These are phyloP conservation scores for Scutellaria minor DNA, from an alignment of 257 asterid genomes.

Conservation along the genomic window DNA sequence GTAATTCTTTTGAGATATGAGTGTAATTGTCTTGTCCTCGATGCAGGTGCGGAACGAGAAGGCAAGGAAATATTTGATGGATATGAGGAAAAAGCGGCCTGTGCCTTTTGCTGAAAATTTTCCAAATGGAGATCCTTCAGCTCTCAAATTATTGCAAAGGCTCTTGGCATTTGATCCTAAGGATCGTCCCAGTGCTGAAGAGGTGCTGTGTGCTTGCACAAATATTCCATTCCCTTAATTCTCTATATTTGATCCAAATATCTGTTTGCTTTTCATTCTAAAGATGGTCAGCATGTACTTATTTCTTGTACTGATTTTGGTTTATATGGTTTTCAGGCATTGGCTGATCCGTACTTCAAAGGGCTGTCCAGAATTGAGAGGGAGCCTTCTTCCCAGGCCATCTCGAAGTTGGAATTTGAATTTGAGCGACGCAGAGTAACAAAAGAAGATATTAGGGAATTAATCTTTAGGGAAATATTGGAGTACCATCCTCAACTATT, in stretches of 20 bases:
- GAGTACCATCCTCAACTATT: slow-evolving; percentile 85
- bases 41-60: slow-evolving; percentile 90
- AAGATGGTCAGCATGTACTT: slow-evolving; percentile 5
- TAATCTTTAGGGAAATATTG: slow-evolving; percentile 78
- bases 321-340: slow-evolving; percentile 58
- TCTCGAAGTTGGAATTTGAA: slow-evolving; percentile 89
- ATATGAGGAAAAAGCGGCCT: slow-evolving; percentile 71
- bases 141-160: slow-evolving; percentile 69
- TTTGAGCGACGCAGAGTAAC: slow-evolving; percentile 82
- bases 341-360: slow-evolving; percentile 91
- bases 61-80: slow-evolving; percentile 84
- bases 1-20: slow-evolving; percentile 3
- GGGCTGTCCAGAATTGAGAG: slow-evolving; percentile 86
- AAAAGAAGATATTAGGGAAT: slow-evolving; percentile 81
- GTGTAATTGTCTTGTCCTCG: slow-evolving; percentile 31
- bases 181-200: slow-evolving; percentile 90
- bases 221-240: not conserved
- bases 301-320: slow-evolving; percentile 34
- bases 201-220: slow-evolving; percentile 50
- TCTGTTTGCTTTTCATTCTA: slow-evolving; percentile 11
- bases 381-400: slow-evolving; percentile 86
- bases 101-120: slow-evolving; percentile 71
- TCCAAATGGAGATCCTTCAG: slow-evolving; percentile 68
- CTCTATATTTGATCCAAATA: not conserved
- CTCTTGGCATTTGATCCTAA: slow-evolving; percentile 90